Conservation (phyloP, 225 moss, liverwort and hornwort species). For the Rhytidiadelphus loreus region DNA sequence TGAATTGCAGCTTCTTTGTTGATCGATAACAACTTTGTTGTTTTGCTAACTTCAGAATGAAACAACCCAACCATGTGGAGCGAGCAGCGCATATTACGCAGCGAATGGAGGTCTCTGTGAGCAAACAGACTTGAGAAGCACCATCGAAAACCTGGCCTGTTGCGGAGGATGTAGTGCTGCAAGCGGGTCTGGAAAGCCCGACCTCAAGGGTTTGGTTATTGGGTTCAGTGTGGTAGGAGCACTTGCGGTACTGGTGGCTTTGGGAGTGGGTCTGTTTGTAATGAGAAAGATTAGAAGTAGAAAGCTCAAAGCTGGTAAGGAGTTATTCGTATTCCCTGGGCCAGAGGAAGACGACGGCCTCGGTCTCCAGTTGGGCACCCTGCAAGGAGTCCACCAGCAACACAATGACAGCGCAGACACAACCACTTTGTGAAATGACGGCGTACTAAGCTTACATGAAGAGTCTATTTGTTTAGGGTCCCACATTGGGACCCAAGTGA, state of each 20-base stretch:
- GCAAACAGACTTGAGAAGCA: neutral
- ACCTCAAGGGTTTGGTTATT: neutral
- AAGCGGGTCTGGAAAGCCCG: no score
- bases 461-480: neutral
- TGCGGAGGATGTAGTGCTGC: neutral
- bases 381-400: neutral
- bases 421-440: no score
- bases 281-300: neutral
- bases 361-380: neutral
- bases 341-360: neutral
- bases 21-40: neutral
- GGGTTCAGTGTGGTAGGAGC: neutral
- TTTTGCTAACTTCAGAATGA: neutral
- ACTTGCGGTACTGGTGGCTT: neutral
- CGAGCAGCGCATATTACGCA: neutral
- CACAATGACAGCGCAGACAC: neutral
- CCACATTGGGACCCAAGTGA: neutral
- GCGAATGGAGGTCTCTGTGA: neutral
- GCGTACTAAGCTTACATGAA: neutral
- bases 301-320: rapidly evolving
- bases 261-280: neutral
- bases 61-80: neutral
- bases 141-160: neutral
- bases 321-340: rapidly evolving
- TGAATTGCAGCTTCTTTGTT: neutral